phyloP scores from a whole-genome alignment of 2,329 filamentous ascomycete genomes.

The Aspergillus melleus region DNA sequence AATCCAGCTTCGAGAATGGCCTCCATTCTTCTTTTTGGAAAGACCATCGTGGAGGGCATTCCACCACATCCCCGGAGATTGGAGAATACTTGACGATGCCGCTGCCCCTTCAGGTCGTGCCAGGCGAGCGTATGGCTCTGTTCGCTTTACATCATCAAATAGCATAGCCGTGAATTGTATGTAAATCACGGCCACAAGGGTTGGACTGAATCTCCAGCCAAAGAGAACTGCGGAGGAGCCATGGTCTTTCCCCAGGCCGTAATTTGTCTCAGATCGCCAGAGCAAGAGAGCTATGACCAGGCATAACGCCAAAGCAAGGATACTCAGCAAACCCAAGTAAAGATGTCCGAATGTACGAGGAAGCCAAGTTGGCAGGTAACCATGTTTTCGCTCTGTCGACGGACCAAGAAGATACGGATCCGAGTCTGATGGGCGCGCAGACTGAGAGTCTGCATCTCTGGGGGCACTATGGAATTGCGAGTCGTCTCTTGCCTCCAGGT shows the following conservation, averaged over 20 bases:
- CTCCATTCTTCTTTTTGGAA: background rate
- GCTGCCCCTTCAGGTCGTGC: background rate
- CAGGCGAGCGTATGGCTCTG: slow-evolving; percentile 1
- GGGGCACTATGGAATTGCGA: background rate
- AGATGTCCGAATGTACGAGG: background rate
- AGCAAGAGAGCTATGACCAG: background rate
- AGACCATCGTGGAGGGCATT: background rate
- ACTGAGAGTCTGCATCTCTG: background rate
- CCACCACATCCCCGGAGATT: background rate
- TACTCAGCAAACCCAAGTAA: background rate
- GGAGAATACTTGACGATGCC: background rate
- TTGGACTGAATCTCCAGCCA: background rate
- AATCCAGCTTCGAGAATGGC: background rate
- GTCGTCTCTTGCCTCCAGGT: background rate
- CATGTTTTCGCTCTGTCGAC: background rate
- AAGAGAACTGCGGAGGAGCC: background rate
- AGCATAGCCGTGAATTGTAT: slow-evolving; percentile 3
- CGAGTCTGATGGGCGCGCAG: background rate
- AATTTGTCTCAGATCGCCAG: background rate
- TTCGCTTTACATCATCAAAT: background rate
- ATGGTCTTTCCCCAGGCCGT: background rate
- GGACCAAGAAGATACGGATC: background rate
- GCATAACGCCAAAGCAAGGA: background rate
- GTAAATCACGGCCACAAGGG: background rate
- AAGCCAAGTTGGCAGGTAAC: background rate